A percentile compares a stretch with the other conserved stretches of the same genome.
Conservation (phyloP, 164 flowering plant species). For the Annona cherimola region DNA sequence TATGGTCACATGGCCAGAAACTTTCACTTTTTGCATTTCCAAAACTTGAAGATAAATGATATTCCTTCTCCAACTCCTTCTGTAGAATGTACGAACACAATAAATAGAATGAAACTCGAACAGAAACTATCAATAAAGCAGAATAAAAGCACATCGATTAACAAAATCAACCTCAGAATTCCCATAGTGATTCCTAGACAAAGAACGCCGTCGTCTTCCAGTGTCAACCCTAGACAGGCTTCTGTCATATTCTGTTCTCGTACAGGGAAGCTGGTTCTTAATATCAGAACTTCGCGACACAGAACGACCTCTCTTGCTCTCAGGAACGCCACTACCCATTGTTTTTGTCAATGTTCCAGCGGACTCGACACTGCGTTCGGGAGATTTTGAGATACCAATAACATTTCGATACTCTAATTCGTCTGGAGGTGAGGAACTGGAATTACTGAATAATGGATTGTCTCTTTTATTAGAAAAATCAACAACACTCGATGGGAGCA, state of each 20-base stretch:
- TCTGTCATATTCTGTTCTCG: constrained; percentile 31
- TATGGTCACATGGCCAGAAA: constrained; percentile 5
- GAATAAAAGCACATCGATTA: constrained; percentile 1
- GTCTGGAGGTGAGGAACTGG: constrained; percentile 23
- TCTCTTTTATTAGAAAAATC: constrained; percentile 54
- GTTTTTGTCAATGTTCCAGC: constrained; percentile 1
- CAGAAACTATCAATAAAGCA: not conserved
- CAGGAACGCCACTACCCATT: constrained; percentile 10
- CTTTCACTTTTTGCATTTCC: constrained; percentile 15
- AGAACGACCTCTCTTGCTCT: constrained; percentile 51
- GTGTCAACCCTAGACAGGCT: constrained; percentile 49
- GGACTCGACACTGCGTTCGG: not conserved
- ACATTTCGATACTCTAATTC: constrained; percentile 9
- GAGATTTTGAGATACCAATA: constrained; percentile 4
- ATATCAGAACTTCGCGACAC: constrained; percentile 28
- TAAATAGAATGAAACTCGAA: not conserved
- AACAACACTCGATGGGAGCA: not conserved
- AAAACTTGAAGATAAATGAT: constrained; percentile 8
- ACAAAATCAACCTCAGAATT: constrained; percentile 39
- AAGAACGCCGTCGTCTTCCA: constrained; percentile 35
- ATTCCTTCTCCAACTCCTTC: constrained; percentile 43
- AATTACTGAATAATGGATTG: constrained; percentile 57
- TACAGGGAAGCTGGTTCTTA: constrained; percentile 13
- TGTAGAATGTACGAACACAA: constrained; percentile 15
- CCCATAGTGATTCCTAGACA: constrained; percentile 28